Base-by-base conservation (phyloP, 2,329 filamentous ascomycete genomes). In the Scedosporium minutisporum region DNA sequence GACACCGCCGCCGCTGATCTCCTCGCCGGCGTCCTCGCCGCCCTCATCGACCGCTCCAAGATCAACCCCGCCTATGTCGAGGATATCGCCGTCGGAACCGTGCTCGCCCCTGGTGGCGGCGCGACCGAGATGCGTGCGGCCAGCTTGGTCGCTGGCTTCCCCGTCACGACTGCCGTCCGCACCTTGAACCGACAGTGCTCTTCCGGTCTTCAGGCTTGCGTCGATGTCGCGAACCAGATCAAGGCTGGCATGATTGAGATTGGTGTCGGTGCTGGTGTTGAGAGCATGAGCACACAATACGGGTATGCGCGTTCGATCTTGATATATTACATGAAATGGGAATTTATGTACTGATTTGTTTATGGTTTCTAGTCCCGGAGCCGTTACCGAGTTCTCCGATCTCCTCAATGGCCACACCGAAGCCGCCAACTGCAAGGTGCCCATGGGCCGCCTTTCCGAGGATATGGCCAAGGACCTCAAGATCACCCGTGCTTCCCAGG, bases 91-190 rank as follows among this genome's bases (percentile, higher is more conserved):
- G 93, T 97, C 64, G 95, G 95, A 67, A 89, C 88, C 63, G 95
- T 99, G 33, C 87, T 99, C 58, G 87, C 93, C 18, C 93, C 93
- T 41, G 95, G 95, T 65, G 95, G 92, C 68, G 95, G 93, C 68
- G 95, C 95, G 23, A 97, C 95, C 57, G 95, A 97, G 79, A 97
- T 96, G 87, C 89, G 95, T 67, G 95, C 92, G 64, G 95, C 95
- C 42, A 88, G 88, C 62, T 82, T 97, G 63, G 91, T 91, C 6
- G 95, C 95, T 59, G 95, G 95, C 57, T 96, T 97, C 80, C 90
- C 95, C 53, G 89, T 90, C 70, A 82, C 85, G 18, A 85, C 92
- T 4, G 89, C 92, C n/a, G 89, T 96, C 63, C 91, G 90, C 78
- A 87, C 87, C 64, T 78, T 97, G 74, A 99, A 97, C 83, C 82